A percentile compares a stretch with the other conserved stretches of the same genome.
Conservation (phyloP, 2,329 filamentous ascomycete species). For the Alternaria gaisen region DNA sequence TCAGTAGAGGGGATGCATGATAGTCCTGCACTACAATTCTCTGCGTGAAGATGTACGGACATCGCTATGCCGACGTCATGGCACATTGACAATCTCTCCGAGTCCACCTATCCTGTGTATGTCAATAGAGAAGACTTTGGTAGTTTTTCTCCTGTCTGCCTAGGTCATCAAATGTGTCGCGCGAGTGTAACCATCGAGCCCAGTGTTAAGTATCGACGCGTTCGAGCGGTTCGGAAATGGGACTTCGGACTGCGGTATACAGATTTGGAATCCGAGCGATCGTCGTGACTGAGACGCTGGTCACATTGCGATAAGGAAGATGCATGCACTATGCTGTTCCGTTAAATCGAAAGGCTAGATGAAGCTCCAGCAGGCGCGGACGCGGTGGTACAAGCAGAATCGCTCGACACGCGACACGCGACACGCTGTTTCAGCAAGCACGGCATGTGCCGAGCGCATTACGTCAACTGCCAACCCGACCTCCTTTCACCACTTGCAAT, state of each 20-base stretch:
- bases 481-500: background rate
- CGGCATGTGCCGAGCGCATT: background rate
- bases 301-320: background rate
- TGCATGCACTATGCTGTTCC: background rate
- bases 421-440: background rate
- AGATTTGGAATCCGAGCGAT: background rate
- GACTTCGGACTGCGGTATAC: background rate
- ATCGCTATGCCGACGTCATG: no score
- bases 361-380: background rate
- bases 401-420: background rate
- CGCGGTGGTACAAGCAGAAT: background rate
- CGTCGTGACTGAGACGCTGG: background rate
- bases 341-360: background rate
- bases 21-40: no score
- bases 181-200: background rate
- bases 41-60: no score
- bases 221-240: background rate
- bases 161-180: background rate
- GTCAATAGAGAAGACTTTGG: no score
- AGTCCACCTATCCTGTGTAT: no score
- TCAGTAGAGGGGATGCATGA: no score
- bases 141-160: no score
- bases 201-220: background rate
- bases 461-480: background rate
- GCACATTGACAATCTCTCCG: no score